These are phyloP conservation scores for Megacollybia marginata DNA, from an alignment of 768 basidiomycete species.

Conservation along the genomic window DNA sequence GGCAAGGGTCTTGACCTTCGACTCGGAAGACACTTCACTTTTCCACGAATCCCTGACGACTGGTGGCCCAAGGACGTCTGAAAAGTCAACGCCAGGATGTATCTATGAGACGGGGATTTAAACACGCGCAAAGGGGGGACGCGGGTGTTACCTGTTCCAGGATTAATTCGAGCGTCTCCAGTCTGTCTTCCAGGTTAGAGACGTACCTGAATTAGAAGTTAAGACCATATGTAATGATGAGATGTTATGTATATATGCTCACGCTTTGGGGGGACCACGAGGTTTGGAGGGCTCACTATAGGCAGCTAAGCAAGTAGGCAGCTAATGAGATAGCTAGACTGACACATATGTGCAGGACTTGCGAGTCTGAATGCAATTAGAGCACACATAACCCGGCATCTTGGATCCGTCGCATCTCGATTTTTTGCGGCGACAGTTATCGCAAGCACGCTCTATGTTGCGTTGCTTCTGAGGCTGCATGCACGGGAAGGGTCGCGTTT, in stretches of 20 bases:
- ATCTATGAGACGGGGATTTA: conserved; percentile 30
- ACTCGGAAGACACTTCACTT: conserved; percentile 7
- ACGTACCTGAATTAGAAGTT: conserved; percentile 36
- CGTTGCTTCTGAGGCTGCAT: conserved; percentile 23
- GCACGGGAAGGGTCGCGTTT: neutral
- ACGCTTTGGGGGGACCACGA: conserved; percentile 65
- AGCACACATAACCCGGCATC: conserved; percentile 42
- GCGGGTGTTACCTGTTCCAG: conserved; percentile 37
- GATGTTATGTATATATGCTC: conserved; percentile 17
- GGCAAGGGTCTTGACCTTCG: conserved; percentile 4
- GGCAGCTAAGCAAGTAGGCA: neutral
- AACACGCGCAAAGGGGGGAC: neutral
- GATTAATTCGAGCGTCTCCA: conserved; percentile 49
- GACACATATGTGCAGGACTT: conserved; percentile 57
- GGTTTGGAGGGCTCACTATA: conserved; percentile 47
- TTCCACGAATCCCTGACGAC: conserved; percentile 64
- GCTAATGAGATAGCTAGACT: conserved; percentile 13
- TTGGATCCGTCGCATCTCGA: conserved; percentile 55
- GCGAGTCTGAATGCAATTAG: conserved; percentile 46
- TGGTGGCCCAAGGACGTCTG: conserved; percentile 54
- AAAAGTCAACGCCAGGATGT: conserved; percentile 54
- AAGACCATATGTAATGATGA: neutral
- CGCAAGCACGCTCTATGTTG: conserved; percentile 51
- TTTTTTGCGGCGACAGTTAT: conserved; percentile 51
- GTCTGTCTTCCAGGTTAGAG: conserved; percentile 48